Conservation (phyloP, 768 basidiomycete genomes). For the Agrocybe pediades region DNA sequence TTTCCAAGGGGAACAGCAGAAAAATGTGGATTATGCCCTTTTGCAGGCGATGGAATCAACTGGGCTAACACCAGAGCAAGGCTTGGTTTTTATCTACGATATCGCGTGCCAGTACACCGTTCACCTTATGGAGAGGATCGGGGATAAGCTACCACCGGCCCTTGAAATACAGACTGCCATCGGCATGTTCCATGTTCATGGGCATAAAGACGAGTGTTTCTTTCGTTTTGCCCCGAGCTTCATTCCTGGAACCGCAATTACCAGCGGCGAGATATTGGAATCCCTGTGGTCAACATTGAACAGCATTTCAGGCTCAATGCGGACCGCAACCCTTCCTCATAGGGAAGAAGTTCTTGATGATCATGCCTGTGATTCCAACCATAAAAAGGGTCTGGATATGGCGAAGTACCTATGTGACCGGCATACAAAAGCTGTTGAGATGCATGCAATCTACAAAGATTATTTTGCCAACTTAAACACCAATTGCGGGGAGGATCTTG, state of each 20-base stretch:
- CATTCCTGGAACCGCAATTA: constrained; percentile 9
- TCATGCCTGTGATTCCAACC: constrained; percentile 24
- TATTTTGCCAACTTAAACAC: too few relatives aligned
- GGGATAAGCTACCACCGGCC: too few relatives aligned
- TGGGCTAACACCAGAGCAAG: constrained; percentile 9
- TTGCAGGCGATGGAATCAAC: constrained; percentile 7
- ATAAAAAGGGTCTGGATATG: constrained; percentile 21
- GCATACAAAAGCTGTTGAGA: not conserved
- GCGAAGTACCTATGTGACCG: constrained; percentile 2
- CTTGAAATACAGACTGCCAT: constrained; percentile 14
- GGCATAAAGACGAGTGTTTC: constrained; percentile 24
- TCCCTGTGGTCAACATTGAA: constrained; percentile 19
- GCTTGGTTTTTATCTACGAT: too few relatives aligned
- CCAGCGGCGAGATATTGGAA: constrained; percentile 18
- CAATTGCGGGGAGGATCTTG: too few relatives aligned
- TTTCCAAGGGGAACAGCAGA: constrained; percentile 23
- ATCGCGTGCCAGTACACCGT: too few relatives aligned
- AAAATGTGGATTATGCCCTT: constrained; percentile 19
- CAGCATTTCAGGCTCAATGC: constrained; percentile 3
- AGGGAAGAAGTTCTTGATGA: constrained; percentile 20
- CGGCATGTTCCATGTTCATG: constrained; percentile 27
- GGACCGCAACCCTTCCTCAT: constrained; percentile 12
- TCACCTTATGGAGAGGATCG: too few relatives aligned
- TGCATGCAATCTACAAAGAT: too few relatives aligned
- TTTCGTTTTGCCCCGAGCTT: constrained; percentile 19